Percentiles rank a stretch among this genome's conserved stretches.
phyloP scores from a whole-genome alignment of 768 basidiomycete genomes.

The Mycena albidolilacea region DNA sequence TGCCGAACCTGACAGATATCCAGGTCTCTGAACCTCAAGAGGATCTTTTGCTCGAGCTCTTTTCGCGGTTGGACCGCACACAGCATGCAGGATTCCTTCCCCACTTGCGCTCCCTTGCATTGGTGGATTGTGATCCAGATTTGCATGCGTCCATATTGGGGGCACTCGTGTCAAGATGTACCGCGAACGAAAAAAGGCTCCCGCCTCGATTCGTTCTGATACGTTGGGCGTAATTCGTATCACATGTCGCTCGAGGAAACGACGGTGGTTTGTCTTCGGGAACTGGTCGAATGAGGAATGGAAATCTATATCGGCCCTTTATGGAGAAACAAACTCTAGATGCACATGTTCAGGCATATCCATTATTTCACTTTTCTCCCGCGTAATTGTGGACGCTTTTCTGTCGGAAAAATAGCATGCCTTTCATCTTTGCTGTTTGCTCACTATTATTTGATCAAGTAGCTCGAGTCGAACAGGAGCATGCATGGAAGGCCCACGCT shows the following conservation, averaged over 20 bases:
- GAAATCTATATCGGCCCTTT: not conserved
- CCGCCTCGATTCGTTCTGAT: not conserved
- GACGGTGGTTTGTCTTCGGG: not conserved
- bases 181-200: not conserved
- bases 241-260: not conserved
- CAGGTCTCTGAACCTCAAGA: not conserved
- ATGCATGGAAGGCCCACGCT: too few relatives aligned
- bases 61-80: not conserved
- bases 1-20: conserved; percentile 8
- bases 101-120: not conserved
- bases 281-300: not conserved
- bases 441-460: too few relatives aligned
- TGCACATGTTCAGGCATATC: not conserved
- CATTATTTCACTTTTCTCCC: not conserved
- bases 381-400: not conserved
- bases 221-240: too few relatives aligned
- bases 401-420: not conserved
- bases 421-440: too few relatives aligned
- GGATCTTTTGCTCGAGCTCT: not conserved
- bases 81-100: not conserved
- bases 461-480: too few relatives aligned
- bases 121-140: not conserved
- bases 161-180: conserved; percentile 3
- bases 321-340: not conserved
- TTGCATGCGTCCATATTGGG: not conserved